phyloP scores from a whole-genome alignment of 2,329 filamentous ascomycete genomes.

The Xylariaceae sp. region DNA sequence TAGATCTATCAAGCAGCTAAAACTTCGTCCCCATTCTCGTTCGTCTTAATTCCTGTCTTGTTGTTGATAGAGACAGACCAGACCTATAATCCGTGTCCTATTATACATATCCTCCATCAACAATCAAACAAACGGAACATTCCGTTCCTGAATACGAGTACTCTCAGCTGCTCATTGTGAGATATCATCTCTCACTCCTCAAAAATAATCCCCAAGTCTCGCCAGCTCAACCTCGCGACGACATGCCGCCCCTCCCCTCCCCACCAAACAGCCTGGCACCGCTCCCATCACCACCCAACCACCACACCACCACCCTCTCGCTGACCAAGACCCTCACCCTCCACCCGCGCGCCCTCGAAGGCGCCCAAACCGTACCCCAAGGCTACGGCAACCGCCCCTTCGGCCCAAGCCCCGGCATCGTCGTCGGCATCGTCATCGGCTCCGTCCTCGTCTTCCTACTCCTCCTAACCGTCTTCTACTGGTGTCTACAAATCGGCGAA shows the following conservation, averaged over 20 bases:
- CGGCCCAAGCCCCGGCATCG: constrained; percentile 32
- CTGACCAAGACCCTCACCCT: constrained; percentile 11
- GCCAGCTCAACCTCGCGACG: constrained; percentile 5
- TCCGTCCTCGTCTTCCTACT: constrained; percentile 40
- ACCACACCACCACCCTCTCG: constrained; percentile 1
- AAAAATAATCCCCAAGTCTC: neutral
- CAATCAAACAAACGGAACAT: no score
- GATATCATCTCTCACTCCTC: neutral
- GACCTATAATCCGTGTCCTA: no score
- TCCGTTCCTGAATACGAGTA: no score
- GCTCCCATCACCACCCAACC: constrained; percentile 11
- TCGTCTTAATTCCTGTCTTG: no score
- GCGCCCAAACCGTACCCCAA: constrained; percentile 38
- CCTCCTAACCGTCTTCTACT: constrained; percentile 28
- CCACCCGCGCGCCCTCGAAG: constrained; percentile 21
- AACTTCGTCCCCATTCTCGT: no score
- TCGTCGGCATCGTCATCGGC: constrained; percentile 35
- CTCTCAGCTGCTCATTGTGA: neutral
- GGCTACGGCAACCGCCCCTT: constrained; percentile 40
- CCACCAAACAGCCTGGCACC: constrained; percentile 14
- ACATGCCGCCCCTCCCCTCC: constrained; percentile 21
- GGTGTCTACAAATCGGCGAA: constrained; percentile 28
- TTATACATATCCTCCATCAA: no score
- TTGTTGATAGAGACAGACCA: no score
- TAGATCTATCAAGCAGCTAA: no score